Evolutionary conservation across 2,329 filamentous ascomycete genomes (phyloP), one percentile per base, ranked within the genome.

Genomic region (Monosporascus ibericus): DNA sequence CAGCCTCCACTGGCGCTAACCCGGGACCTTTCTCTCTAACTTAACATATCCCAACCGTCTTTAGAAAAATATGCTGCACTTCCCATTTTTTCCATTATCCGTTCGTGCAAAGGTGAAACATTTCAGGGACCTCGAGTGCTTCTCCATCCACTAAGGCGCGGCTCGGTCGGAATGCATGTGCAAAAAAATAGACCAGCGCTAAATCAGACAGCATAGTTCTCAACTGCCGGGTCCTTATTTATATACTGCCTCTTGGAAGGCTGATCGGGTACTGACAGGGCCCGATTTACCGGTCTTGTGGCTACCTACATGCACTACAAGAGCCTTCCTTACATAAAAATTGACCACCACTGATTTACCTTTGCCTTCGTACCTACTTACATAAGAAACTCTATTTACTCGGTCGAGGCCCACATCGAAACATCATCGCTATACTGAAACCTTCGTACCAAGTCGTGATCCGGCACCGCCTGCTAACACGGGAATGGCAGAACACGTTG

Each of bases 401-500:
- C 42, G 3, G 5, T 18, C 6, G 39, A 42, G 39, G 20, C 39
- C 39, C 39, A 42, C 39, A 22, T 11, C 39, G 8, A 25, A 25
- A 22, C 39, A 42, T 42, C 39, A 42, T 42, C 39, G 18, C 39
- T 18, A 42, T 11, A 39, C 9, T 8, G 20, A 6, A 22, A 42
- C 11, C 39, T 11, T 42, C 39, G 11, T 20, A 30, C 3, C 27
- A 9, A 30, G 27, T 39, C 15, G 8, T 39, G 15, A 7, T n/a
- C 38, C 17, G 3, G 18, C 18, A 20, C 38, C 42, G 27, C 24
- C 42, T 44, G 20, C 42, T 11, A 5, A n/a, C 22, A 30, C 42
- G 42, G 42, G 42, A 25, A 66, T 74, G 69, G 54, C 70, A 57
- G 51, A 69, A 50, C 59, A 70, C 50, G 77, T 94, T 62, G 88